A percentile compares a stretch with the other conserved stretches of the same genome.
These are phyloP conservation scores for Ceratobasidium papillatum DNA, from an alignment of 1,284 basidiomycete genomes.

Conservation along the genomic window DNA sequence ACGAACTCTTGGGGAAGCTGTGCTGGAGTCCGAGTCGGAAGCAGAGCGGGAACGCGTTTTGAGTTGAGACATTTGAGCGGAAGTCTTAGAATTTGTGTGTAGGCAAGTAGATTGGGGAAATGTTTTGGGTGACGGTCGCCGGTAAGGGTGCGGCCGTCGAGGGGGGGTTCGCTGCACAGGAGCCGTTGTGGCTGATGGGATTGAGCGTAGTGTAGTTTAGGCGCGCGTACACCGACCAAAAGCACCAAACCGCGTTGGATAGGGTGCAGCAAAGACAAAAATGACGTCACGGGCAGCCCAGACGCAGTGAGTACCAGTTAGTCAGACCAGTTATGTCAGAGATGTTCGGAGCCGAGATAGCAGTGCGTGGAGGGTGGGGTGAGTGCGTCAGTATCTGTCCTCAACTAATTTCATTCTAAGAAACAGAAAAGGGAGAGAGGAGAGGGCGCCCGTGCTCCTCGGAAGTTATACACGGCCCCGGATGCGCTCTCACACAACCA, in stretches of 20 bases:
- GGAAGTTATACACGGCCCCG: slow-evolving; percentile 3
- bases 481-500: slow-evolving; percentile 7
- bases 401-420: background rate
- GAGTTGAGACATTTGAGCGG: slow-evolving; percentile 4
- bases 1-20: slow-evolving; percentile 32
- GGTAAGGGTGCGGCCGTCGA: slow-evolving; percentile 22
- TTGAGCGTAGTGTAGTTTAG: slow-evolving; percentile 31
- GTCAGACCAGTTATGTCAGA: background rate
- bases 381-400: slow-evolving; percentile 9
- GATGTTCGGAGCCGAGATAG: slow-evolving; percentile 12
- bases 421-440: background rate
- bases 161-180: slow-evolving; percentile 24
- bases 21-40: slow-evolving; percentile 26
- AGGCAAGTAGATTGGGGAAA: slow-evolving; percentile 18
- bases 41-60: slow-evolving; percentile 29
- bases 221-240: slow-evolving; percentile 21
- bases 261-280: background rate
- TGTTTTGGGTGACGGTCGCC: slow-evolving; percentile 17
- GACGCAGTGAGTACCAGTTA: background rate
- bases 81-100: background rate
- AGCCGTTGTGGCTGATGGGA: slow-evolving; percentile 32
- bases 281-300: slow-evolving; percentile 14
- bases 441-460: background rate
- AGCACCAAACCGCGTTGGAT: background rate
- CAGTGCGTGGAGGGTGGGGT: background rate